Evolutionary conservation across 805 yeast genomes (phyloP), one percentile per base, ranked within the genome.

Genomic region (Sungouiella blattae): DNA sequence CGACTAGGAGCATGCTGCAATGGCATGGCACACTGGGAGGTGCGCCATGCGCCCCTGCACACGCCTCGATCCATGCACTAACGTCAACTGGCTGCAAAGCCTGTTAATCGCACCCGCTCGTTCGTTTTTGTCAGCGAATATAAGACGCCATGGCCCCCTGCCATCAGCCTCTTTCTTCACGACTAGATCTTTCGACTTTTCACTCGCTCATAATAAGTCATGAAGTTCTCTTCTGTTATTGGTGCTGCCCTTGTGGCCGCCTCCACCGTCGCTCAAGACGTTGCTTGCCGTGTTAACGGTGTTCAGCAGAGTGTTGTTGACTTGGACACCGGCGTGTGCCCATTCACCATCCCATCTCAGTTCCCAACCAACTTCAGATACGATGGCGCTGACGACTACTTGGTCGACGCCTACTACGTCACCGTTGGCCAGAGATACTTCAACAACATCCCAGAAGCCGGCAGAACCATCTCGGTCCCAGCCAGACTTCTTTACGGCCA

Each of bases 291-390:
- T 28, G 62, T 62, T 28, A 46, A 58, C 43, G 70, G 69, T 42
- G 50, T 23, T 20, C 36, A 50, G 26, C 56, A 53, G 27, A 61
- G 64, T 16, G 52, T 54, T 26, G 72, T 66, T 24, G 69, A 63
- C 52, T 57, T 57, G 44, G 70, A 57, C 37, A 57, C 71, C 28
- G 72, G 69, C 39, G 37, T 37, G 6, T 66, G 72, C 54, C 57
- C 63, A 30, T 64, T 65, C 60, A 41, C 58, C 15, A 41, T 66
- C 33, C 69, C 68, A 39, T 33, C 44, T 2, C 5, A 32, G 18
- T 55, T 43, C 31, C 63, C 67, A 26, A 50, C 43, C 13, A 22
- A 28, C 21, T 64, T 61, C 46, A 46, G 47, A 24, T 64, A 47
- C 49, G 41, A 22, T 14, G 49, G 57, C 30, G 33, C 38, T 18